Evolutionary conservation across 352 stramenopile genomes (phyloP), one percentile per base, ranked within the genome.

Genomic region (Globisporangium emineosum): DNA sequence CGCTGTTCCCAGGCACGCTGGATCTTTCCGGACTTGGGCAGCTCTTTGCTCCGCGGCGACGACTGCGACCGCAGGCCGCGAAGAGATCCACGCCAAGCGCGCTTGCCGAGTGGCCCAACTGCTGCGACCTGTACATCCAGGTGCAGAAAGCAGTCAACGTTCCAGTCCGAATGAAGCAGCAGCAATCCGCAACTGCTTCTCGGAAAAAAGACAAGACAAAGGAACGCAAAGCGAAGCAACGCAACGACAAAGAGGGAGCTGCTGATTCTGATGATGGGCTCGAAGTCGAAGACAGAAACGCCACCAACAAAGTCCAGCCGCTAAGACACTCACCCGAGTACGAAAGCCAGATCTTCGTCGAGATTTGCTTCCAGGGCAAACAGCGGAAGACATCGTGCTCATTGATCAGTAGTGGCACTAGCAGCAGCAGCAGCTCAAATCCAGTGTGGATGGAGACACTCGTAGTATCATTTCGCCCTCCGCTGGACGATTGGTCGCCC

Each of bases 371-470:
- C 57, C 88, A 97, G 56, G 87, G 85, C 2, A 79, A 79, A 25
- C 85, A 74, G n/a, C 75, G 83, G 21, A 74, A 81, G 33, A 97
- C 89, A 23, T 84, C 83, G 23, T 78, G 73, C 57, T 65, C 75
- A 9, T 62, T 70, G 15, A 79, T 88, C 60, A 68, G 57, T 15
- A 57, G 51, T 35, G 69, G 30, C 19, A 57, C 50, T 35, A 70
- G 30, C 25, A 62, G 51, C 51, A 71, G 23, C 56, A 66, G 53
- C 51, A 67, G 64, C 15, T 70, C 72, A 0, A 75, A 84, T 15
- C 88, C 93, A 2, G 76, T 89, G 66, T 98, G 94, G 94, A 98
- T 98, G 75, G 86, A 98, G 70, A 97, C 92, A 7, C 40, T 98
- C 9, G 70, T 79, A 13, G 51, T 98, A 40, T 88, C 95, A 17